A percentile compares a stretch with the other conserved stretches of the same genome.
phyloP scores from a whole-genome alignment of 2,329 filamentous ascomycete genomes.

The Phialemoniopsis sp. region DNA sequence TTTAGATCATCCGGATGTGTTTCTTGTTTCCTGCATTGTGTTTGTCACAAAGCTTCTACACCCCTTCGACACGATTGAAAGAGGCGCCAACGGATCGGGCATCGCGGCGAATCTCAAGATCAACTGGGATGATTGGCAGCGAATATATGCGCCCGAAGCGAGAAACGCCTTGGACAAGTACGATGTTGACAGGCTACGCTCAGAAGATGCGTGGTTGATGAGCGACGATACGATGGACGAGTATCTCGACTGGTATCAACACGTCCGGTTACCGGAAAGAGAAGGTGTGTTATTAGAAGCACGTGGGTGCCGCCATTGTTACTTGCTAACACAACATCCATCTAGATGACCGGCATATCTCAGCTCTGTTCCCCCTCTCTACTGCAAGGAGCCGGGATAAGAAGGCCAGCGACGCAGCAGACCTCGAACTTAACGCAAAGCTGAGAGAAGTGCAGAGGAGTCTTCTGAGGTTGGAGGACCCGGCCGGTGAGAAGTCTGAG shows the following conservation, averaged over 20 bases:
- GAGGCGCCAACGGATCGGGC: constrained; percentile 37
- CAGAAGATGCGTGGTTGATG: constrained; percentile 37
- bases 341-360: neutral
- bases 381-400: neutral
- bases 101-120: constrained; percentile 59
- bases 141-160: constrained; percentile 33
- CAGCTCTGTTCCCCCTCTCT: constrained; percentile 6
- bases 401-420: constrained; percentile 8
- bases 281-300: neutral
- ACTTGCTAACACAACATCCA: neutral
- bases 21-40: constrained; percentile 66
- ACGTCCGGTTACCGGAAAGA: constrained; percentile 45
- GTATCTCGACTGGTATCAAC: constrained; percentile 77
- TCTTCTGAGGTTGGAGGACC: constrained; percentile 1
- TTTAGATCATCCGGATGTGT: constrained; percentile 68
- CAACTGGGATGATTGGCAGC: constrained; percentile 70
- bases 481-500: neutral
- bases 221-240: constrained; percentile 59
- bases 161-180: constrained; percentile 13
- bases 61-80: constrained; percentile 60
- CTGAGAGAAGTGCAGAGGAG: constrained; percentile 16
- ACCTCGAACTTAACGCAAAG: constrained; percentile 13
- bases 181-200: constrained; percentile 17
- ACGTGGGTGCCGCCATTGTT: too few relatives aligned
- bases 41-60: constrained; percentile 76